Base-by-base conservation (phyloP, 345 rosid genomes). In the Kernera saxatilis region DNA sequence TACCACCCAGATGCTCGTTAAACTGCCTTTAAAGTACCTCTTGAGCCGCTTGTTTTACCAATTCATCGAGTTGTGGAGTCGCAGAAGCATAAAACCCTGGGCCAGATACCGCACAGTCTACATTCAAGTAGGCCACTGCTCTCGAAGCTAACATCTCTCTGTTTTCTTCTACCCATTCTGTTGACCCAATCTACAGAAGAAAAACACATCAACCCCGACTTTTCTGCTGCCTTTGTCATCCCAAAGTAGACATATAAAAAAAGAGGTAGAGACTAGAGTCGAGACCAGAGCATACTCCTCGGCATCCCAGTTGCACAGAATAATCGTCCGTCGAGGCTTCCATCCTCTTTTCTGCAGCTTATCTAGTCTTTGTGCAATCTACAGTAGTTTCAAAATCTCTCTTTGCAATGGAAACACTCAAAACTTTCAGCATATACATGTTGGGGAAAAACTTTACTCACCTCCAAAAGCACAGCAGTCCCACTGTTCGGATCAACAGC, bases 121-220 rank as follows among this genome's bases (percentile, higher is more conserved):
- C 89, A 64, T 92, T 92, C 67, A 92, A 64, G 83, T 92, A 88
- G 7, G 92, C 98, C 70, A 89, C 91, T 5, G 85, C 89, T 62
- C 85, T 86, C 4, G 86, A 87, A 73, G 82, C 80, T 41, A 89
- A 71, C 74, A 89, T 63, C 68, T 86, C 91, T 76, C 89, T 85
- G 84, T 92, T 89, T 21, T 88, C 96, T 81, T 92, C 98, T 27
- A 84, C 91, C 98, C 94, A 89, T 71, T 92, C 96, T 6, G 98
- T 92, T 57, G 94, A 92, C 49, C 98, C 98, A 66, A 71, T 80
- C 98, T 92, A 86, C 57, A 79, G 23, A 17, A 29, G 10, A 6
- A 37, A 17, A n/a, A 14, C 0, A 55, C 37, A 44, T 27, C 18
- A 37, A 36, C 36, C 46, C 30, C 3, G 30, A 50, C 4, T 22